phyloP scores from a whole-genome alignment of 1,139 yeast genomes.

The Wickerhamomyces sp. region DNA sequence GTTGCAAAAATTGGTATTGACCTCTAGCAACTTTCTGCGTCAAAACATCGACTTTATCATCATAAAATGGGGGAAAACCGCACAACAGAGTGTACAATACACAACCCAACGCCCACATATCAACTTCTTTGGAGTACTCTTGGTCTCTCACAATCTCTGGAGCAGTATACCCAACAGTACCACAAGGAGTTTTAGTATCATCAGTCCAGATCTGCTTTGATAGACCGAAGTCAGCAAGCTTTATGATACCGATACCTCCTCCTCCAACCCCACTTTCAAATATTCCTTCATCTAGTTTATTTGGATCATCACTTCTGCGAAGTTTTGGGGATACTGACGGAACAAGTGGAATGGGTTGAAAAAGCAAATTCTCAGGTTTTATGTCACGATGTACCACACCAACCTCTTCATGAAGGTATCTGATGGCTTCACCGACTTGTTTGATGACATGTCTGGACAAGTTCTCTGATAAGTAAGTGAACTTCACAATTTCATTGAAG shows the following conservation, averaged over 20 bases:
- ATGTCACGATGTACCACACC: slow-evolving; percentile 95
- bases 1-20: slow-evolving; percentile 73
- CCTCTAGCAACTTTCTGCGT: slow-evolving; percentile 83
- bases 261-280: slow-evolving; percentile 78
- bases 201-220: slow-evolving; percentile 74
- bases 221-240: slow-evolving; percentile 89
- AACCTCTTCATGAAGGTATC: slow-evolving; percentile 71
- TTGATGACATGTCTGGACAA: slow-evolving; percentile 77
- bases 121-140: slow-evolving; percentile 83
- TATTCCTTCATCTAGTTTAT: slow-evolving; percentile 82
- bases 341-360: slow-evolving; percentile 57
- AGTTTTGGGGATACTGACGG: slow-evolving; percentile 38
- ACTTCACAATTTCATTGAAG: slow-evolving; percentile 86
- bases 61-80: slow-evolving; percentile 96
- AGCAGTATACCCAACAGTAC: slow-evolving; percentile 88
- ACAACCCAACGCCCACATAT: slow-evolving; percentile 96
- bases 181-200: slow-evolving; percentile 81
- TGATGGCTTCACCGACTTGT: slow-evolving; percentile 80
- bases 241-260: slow-evolving; percentile 82
- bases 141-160: slow-evolving; percentile 91
- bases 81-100: slow-evolving; percentile 83
- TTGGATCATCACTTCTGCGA: slow-evolving; percentile 73
- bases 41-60: slow-evolving; percentile 74
- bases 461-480: slow-evolving; percentile 85
- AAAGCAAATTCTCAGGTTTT: slow-evolving; percentile 88